phyloP scores from a whole-genome alignment of 768 basidiomycete species.

The Flagelloscypha sp. region DNA sequence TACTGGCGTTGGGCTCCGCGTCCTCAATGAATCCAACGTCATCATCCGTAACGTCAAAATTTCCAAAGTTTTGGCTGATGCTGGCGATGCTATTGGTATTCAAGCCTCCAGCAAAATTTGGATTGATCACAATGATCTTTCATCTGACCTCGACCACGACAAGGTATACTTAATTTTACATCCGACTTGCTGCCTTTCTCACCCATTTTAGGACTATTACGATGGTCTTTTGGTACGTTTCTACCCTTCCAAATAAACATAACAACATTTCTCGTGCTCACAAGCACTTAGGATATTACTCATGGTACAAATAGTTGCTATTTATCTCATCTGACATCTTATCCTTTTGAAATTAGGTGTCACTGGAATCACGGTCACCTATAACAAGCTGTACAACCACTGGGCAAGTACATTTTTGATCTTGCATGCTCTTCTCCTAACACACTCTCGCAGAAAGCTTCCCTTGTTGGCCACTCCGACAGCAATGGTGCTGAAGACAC shows the following conservation, averaged over 20 bases:
- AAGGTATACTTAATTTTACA: conserved; percentile 21
- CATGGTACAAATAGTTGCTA: no score
- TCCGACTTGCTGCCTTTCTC: no score
- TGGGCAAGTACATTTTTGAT: no score
- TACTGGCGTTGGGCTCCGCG: conserved; percentile 37
- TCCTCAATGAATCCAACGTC: conserved; percentile 33
- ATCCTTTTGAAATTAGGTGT: no score
- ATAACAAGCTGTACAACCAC: conserved; percentile 33
- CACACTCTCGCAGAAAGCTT: no score
- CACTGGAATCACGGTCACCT: conserved; percentile 33
- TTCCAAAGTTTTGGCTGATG: conserved; percentile 36
- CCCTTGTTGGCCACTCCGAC: conserved; percentile 37
- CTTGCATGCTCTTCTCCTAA: no score
- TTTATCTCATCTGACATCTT: no score
- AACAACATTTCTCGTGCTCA: no score
- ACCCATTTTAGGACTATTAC: no score
- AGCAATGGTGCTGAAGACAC: conserved; percentile 33
- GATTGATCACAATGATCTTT: conserved; percentile 39
- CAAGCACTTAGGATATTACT: no score
- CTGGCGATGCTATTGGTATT: conserved; percentile 38
- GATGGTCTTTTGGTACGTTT: no score
- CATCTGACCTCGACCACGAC: conserved; percentile 36
- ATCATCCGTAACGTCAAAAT: conserved; percentile 44
- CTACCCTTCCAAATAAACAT: no score
- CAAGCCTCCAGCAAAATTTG: conserved; percentile 34